Evolutionary conservation across 1,139 yeast species (phyloP).

Genomic region (Debaryomycetaceae sp.): DNA sequence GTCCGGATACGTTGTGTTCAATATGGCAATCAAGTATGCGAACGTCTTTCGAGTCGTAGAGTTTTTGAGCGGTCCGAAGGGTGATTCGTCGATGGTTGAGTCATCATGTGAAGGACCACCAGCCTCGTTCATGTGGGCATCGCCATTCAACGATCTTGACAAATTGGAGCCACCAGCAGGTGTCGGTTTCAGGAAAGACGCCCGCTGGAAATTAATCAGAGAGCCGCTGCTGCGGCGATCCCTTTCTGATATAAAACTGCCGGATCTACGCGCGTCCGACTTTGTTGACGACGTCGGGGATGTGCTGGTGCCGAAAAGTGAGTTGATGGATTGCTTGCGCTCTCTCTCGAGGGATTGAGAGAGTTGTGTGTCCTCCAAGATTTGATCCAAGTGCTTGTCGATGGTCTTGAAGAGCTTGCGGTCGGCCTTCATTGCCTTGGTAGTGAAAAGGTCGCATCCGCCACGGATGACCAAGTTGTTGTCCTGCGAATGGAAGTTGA

Average conservation of each 20-base stretch:
- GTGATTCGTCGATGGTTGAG: constrained; percentile 54
- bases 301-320: constrained; percentile 35
- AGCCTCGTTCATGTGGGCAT: not conserved
- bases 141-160: constrained; percentile 17
- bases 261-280: constrained; percentile 16
- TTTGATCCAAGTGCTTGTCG: constrained; percentile 72
- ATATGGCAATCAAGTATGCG: constrained; percentile 84
- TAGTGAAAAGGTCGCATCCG: constrained; percentile 91
- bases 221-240: constrained; percentile 24
- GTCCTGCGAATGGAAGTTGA: constrained; percentile 84
- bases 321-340: constrained; percentile 33
- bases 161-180: constrained; percentile 9
- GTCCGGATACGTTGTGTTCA: constrained; percentile 92
- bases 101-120: constrained; percentile 19
- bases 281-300: constrained; percentile 22
- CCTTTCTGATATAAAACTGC: constrained; percentile 20
- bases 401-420: constrained; percentile 82
- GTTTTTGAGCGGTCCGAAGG: constrained; percentile 89
- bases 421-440: constrained; percentile 89
- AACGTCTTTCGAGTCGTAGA: constrained; percentile 82
- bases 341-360: constrained; percentile 41
- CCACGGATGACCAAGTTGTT: constrained; percentile 71
- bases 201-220: constrained; percentile 13
- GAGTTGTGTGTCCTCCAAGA: constrained; percentile 52
- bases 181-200: constrained; percentile 5